A percentile compares a stretch with the other conserved stretches of the same genome.
phyloP scores from a whole-genome alignment of 257 asterid genomes.

The Schizonepeta tenuifolia region DNA sequence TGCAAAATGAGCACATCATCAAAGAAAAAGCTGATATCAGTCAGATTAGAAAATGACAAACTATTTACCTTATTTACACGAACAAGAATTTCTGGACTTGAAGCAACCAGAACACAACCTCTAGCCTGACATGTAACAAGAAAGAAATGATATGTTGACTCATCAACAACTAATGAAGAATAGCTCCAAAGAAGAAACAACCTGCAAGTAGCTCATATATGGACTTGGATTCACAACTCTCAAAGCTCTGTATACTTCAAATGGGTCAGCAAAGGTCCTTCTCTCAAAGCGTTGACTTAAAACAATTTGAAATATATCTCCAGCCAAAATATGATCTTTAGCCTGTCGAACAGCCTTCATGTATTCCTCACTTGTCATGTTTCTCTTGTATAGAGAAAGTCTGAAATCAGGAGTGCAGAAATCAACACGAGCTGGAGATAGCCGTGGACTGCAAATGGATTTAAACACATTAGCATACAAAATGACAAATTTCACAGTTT shows the following conservation, averaged over 20 bases:
- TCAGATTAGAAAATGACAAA: constrained; percentile 12
- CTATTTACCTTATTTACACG: constrained; percentile 68
- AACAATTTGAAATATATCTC: constrained; percentile 88
- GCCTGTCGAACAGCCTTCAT: constrained; percentile 73
- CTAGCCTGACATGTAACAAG: constrained; percentile 56
- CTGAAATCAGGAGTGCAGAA: constrained; percentile 51
- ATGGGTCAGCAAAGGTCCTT: constrained; percentile 91
- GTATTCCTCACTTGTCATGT: constrained; percentile 77
- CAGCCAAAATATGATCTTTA: constrained; percentile 82
- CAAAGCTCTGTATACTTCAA: constrained; percentile 88
- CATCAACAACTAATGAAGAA: constrained; percentile 16
- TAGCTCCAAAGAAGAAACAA: constrained; percentile 30
- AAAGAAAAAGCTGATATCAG: neutral
- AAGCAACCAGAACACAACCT: constrained; percentile 87
- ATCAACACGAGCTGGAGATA: constrained; percentile 64
- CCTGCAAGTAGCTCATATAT: constrained; percentile 87
- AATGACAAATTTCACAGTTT: constrained; percentile 3
- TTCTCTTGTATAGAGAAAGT: constrained; percentile 50
- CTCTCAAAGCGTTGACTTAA: constrained; percentile 86
- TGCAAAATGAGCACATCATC: constrained; percentile 19
- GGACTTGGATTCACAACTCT: constrained; percentile 96
- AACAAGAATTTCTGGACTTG: constrained; percentile 89
- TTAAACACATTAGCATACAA: constrained; percentile 28
- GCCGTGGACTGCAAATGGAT: constrained; percentile 59
- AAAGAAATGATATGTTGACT: constrained; percentile 24